phyloP scores from a whole-genome alignment of 352 stramenopile species.

The Phytopythium boreale region DNA sequence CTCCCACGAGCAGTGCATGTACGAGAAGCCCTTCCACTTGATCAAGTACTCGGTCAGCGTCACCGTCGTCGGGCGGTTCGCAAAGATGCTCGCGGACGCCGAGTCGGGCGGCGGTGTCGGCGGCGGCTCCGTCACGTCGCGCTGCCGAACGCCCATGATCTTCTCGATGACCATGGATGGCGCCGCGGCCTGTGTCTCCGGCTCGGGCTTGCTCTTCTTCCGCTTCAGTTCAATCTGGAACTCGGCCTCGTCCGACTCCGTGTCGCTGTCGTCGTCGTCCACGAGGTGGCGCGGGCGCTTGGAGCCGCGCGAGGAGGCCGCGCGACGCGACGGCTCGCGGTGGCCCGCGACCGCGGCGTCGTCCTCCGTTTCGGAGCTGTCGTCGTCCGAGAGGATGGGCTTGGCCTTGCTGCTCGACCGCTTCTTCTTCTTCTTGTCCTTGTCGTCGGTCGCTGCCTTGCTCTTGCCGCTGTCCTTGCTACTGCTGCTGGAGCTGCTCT shows the following conservation, averaged over 20 bases:
- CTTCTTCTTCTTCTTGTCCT: conserved; percentile 78
- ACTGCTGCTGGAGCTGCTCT: conserved; percentile 17
- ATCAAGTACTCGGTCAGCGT: conserved; percentile 81
- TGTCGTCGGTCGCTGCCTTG: conserved; percentile 25
- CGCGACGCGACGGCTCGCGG: neutral
- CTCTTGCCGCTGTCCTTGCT: conserved; percentile 9
- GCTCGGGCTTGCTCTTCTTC: conserved; percentile 18
- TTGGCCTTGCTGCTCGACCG: conserved; percentile 72
- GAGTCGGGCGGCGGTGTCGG: conserved; percentile 17
- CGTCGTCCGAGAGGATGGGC: conserved; percentile 76
- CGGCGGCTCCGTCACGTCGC: conserved; percentile 30
- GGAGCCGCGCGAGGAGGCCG: conserved; percentile 11
- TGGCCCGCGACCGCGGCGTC: conserved; percentile 15
- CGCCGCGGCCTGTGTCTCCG: conserved; percentile 5
- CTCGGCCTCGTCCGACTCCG: conserved; percentile 48
- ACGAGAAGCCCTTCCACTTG: conserved; percentile 90
- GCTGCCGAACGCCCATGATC: conserved; percentile 78
- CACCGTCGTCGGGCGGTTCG: conserved; percentile 28
- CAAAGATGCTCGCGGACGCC: conserved; percentile 37
- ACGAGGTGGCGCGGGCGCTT: conserved; percentile 12
- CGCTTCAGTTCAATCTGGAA: conserved; percentile 28
- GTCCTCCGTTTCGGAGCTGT: conserved; percentile 45
- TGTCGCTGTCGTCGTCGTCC: conserved; percentile 26
- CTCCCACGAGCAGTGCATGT: conserved; percentile 89
- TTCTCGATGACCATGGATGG: conserved; percentile 85